Conservation (phyloP, 208 protist genomes). For the Leishmania lainsoni region DNA sequence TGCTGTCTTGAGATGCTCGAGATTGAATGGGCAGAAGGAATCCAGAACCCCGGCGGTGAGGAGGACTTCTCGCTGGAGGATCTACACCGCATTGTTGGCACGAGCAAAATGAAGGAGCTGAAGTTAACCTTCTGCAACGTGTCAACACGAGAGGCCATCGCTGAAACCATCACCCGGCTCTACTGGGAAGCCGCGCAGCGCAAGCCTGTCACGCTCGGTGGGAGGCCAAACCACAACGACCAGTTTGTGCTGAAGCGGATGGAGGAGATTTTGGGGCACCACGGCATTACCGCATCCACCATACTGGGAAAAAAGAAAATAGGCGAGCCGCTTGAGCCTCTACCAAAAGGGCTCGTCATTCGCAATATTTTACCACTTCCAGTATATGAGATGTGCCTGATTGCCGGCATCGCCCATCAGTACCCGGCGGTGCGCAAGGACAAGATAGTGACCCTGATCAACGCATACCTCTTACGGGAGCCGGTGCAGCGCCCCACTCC, state of each 20-base stretch:
- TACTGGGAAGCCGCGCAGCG: conserved; percentile 73
- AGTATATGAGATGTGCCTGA: conserved; percentile 46
- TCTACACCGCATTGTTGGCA: conserved; percentile 11
- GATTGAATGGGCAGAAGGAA: conserved; percentile 18
- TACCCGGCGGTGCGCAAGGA: conserved; percentile 26
- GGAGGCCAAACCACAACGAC: conserved; percentile 47
- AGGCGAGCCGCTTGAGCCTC: conserved; percentile 18
- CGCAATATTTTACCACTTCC: conserved; percentile 46
- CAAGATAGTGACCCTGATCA: conserved; percentile 28
- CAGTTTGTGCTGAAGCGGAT: conserved; percentile 54
- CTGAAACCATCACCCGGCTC: conserved; percentile 19
- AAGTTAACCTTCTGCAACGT: conserved; percentile 20
- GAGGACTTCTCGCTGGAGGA: conserved; percentile 16
- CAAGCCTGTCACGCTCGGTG: conserved; percentile 46
- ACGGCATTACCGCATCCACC: conserved; percentile 38
- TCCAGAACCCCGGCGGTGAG: conserved; percentile 22
- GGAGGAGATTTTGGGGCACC: conserved; percentile 42
- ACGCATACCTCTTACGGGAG: conserved; percentile 17
- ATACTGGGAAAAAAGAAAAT: conserved; percentile 39
- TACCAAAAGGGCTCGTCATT: conserved; percentile 35
- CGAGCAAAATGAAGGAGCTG: neutral
- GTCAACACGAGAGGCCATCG: conserved; percentile 1
- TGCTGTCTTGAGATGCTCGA: conserved; percentile 74
- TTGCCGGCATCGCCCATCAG: conserved; percentile 51
- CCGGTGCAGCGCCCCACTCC: conserved; percentile 4